Conservation (phyloP, 2,329 filamentous ascomycete genomes). For the Nannizziopsis barbatae region DNA sequence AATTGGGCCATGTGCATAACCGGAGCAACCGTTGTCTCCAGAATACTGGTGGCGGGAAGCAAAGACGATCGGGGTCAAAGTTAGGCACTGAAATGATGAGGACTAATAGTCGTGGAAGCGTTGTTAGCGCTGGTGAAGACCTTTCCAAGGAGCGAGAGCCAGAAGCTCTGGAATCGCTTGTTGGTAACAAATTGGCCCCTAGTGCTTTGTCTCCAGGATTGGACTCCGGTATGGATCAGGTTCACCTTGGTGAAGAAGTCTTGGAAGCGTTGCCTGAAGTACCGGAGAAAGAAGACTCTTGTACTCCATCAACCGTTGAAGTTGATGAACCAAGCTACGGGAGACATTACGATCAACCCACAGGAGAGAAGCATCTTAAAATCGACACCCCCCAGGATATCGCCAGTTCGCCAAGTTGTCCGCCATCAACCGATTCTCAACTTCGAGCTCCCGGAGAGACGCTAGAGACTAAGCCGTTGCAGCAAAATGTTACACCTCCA, state of each 20-base stretch:
- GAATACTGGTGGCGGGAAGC: slow-evolving; percentile 29
- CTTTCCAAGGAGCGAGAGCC: slow-evolving; percentile 18
- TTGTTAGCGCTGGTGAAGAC: slow-evolving; percentile 41
- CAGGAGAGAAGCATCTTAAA: background rate
- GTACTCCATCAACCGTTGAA: slow-evolving; percentile 2
- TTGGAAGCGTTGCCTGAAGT: slow-evolving; percentile 24
- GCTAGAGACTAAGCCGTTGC: background rate
- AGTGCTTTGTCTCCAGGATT: slow-evolving; percentile 11
- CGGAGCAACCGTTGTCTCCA: slow-evolving; percentile 41
- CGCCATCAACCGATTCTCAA: background rate
- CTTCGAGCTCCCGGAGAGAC: background rate
- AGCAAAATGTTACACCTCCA: slow-evolving; percentile 1
- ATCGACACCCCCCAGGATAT: background rate
- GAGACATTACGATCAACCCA: background rate
- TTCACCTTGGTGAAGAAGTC: slow-evolving; percentile 28
- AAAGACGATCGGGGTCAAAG: slow-evolving; percentile 63
- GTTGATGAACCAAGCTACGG: background rate
- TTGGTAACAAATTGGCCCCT: slow-evolving; percentile 11
- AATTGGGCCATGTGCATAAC: slow-evolving; percentile 53
- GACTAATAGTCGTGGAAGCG: slow-evolving; percentile 84
- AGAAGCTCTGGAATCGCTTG: slow-evolving; percentile 18
- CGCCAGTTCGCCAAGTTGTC: background rate
- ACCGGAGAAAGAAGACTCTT: slow-evolving; percentile 16
- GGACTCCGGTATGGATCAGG: slow-evolving; percentile 25
- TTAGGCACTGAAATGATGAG: slow-evolving; percentile 96